phyloP scores from a whole-genome alignment of 2,329 filamentous ascomycete genomes.

The Paraconiothyrium sp. region DNA sequence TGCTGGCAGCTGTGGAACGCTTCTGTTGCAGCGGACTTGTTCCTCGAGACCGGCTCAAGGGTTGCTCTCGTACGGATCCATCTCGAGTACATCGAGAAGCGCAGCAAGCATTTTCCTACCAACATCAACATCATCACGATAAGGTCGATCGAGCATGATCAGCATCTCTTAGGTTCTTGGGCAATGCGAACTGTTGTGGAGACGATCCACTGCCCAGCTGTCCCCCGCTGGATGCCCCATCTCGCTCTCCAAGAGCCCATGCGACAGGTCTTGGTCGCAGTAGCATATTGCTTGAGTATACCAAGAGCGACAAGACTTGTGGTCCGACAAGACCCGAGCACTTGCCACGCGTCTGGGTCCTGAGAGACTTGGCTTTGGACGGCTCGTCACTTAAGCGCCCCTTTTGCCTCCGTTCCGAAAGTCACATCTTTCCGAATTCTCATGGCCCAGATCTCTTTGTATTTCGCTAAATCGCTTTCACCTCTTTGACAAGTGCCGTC shows the following conservation, averaged over 20 bases:
- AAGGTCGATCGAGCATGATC: conserved; percentile 13
- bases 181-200: conserved; percentile 20
- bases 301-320: conserved; percentile 12
- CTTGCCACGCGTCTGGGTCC: conserved; percentile 1
- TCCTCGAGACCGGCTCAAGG: background rate
- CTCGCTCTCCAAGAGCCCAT: conserved; percentile 23
- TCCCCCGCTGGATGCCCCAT: conserved; percentile 22
- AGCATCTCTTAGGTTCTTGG: conserved; percentile 21
- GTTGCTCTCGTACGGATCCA: background rate
- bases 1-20: conserved; percentile 1
- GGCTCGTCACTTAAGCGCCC: background rate
- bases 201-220: conserved; percentile 27
- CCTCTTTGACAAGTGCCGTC: background rate
- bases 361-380: background rate
- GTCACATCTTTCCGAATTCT: background rate
- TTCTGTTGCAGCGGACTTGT: conserved; percentile 5
- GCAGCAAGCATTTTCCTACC: background rate
- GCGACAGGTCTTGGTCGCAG: conserved; percentile 20
- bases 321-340: background rate
- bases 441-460: background rate
- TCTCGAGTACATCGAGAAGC: background rate
- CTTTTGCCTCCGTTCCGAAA: background rate
- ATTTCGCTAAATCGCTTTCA: background rate
- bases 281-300: conserved; percentile 11
- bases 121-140: background rate